phyloP scores from a whole-genome alignment of 495 filamentous ascomycete species.

The Neurospora hispaniola region DNA sequence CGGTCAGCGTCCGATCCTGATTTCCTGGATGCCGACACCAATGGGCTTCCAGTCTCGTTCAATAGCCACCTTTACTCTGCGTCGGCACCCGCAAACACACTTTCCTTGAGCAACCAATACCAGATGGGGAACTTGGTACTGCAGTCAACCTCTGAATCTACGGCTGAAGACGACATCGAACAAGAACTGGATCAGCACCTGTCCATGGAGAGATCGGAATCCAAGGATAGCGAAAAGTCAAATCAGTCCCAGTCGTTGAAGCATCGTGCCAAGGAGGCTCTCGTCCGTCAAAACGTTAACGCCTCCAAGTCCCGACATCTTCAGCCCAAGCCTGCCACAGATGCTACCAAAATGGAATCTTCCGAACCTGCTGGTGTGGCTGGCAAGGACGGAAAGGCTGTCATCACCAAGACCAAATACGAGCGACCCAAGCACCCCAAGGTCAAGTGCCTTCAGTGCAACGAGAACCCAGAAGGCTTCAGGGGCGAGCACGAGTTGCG shows the following conservation, averaged over 20 bases:
- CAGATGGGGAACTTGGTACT: constrained; percentile 29
- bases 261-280: constrained; percentile 33
- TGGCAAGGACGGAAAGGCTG: constrained; percentile 34
- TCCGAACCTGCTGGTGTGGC: constrained; percentile 8
- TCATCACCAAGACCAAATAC: constrained; percentile 59
- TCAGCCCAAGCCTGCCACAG: constrained; percentile 29
- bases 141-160: constrained; percentile 16
- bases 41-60: constrained; percentile 20
- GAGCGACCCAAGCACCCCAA: constrained; percentile 67
- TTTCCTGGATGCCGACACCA: constrained; percentile 27
- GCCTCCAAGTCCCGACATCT: constrained; percentile 22
- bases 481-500: constrained; percentile 89
- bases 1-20: constrained; percentile 18
- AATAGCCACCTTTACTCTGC: constrained; percentile 13
- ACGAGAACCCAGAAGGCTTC: constrained; percentile 73
- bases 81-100: constrained; percentile 18
- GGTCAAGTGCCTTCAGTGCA: constrained; percentile 63
- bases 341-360: constrained; percentile 10
- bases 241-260: constrained; percentile 30
- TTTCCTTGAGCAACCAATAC: constrained; percentile 15
- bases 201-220: constrained; percentile 34
- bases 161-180: constrained; percentile 3
- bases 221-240: constrained; percentile 33
- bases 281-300: constrained; percentile 24
- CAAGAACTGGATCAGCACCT: constrained; percentile 13